Evolutionary conservation across 768 basidiomycete species (phyloP).

Genomic region (Sarcodon sp.): DNA sequence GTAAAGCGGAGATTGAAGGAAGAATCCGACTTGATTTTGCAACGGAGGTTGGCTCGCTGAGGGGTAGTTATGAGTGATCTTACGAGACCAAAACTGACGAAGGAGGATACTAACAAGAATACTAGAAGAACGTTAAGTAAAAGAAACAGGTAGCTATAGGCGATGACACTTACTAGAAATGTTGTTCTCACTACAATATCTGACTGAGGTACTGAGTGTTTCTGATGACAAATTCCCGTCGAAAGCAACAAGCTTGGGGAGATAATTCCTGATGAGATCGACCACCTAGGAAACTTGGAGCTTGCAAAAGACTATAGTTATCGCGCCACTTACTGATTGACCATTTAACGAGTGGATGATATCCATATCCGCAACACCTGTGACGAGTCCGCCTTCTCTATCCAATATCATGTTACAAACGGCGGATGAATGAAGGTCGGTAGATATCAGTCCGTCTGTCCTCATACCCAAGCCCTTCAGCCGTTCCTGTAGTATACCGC

Average conservation of each 20-base stretch:
- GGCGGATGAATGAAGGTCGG: conserved; percentile 38
- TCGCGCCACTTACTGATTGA: conserved; percentile 24
- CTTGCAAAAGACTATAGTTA: too few relatives aligned
- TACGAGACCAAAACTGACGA: neutral
- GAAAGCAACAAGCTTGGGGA: conserved; percentile 50
- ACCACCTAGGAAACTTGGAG: conserved; percentile 30
- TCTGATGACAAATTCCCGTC: conserved; percentile 64
- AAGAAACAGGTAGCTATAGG: too few relatives aligned
- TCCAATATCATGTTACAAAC: conserved; percentile 85
- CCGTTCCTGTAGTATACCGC: conserved; percentile 47
- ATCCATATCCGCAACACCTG: conserved; percentile 92
- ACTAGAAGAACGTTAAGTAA: conserved; percentile 25
- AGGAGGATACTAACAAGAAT: conserved; percentile 51
- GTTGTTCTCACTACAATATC: conserved; percentile 30
- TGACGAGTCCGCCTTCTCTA: conserved; percentile 50
- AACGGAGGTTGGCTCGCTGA: conserved; percentile 91
- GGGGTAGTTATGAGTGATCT: conserved; percentile 1
- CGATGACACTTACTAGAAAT: conserved; percentile 37
- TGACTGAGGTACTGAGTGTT: conserved; percentile 36
- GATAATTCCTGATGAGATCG: conserved; percentile 29
- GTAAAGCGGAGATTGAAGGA: conserved; percentile 36
- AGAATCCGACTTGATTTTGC: conserved; percentile 65
- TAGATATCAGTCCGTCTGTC: conserved; percentile 58
- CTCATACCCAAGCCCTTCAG: conserved; percentile 59
- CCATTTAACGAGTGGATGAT: conserved; percentile 38